Conservation (phyloP, 2,329 filamentous ascomycete species). For the Thelonectria rubi region DNA sequence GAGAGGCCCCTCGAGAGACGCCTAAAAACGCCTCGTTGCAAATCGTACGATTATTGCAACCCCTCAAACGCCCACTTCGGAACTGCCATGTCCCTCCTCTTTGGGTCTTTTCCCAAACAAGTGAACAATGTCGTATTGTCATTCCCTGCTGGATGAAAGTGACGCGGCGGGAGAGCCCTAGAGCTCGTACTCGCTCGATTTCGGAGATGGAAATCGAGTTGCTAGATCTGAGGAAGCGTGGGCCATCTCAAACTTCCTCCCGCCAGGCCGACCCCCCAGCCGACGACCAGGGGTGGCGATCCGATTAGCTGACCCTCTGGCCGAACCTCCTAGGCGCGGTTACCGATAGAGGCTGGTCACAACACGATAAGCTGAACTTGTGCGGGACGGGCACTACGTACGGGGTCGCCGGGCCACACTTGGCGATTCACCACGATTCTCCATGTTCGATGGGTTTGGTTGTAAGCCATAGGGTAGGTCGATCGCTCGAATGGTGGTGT, state of each 20-base stretch:
- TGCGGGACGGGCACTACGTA: not conserved
- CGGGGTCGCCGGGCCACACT: not conserved
- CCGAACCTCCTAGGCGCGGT: not conserved
- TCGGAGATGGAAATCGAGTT: not conserved
- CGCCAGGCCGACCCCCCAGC: not conserved
- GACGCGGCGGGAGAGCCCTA: not conserved
- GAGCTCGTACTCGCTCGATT: not conserved
- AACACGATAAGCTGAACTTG: not conserved
- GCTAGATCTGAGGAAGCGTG: not conserved
- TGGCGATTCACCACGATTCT: not conserved
- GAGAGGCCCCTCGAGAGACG: not conserved
- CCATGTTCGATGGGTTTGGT: not conserved
- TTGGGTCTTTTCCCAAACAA: not conserved
- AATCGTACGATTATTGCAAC: not conserved
- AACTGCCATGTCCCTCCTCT: not conserved
- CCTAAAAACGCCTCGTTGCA: not conserved
- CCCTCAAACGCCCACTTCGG: not conserved
- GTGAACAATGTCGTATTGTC: not conserved
- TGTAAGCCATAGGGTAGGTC: not conserved
- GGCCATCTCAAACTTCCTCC: not conserved
- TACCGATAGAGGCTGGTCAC: constrained; percentile 1
- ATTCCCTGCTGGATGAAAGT: not conserved
- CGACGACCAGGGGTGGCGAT: not conserved
- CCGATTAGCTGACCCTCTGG: constrained; percentile 4
- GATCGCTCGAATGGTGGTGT: not conserved